A percentile compares a stretch with the other conserved stretches of the same genome.
Conservation (phyloP, 352 stramenopile species). For the Thalassiosira mediterranea region DNA sequence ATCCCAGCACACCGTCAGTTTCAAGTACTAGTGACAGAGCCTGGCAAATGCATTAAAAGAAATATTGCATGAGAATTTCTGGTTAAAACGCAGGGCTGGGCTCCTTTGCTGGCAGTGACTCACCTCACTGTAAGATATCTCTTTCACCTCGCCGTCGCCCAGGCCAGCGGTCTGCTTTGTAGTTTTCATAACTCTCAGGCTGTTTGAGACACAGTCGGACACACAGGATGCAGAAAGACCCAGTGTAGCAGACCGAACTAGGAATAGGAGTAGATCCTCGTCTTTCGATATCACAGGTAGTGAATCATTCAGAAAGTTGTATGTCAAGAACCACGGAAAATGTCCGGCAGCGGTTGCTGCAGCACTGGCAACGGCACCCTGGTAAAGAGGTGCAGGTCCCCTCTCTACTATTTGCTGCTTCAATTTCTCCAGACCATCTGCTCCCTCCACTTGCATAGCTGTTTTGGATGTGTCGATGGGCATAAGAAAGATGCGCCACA, state of each 20-base stretch:
- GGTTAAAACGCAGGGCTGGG: background rate
- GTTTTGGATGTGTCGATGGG: constrained; percentile 90
- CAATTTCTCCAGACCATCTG: constrained; percentile 69
- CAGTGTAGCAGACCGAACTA: constrained; percentile 65
- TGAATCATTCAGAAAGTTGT: constrained; percentile 86
- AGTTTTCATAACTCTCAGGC: constrained; percentile 89
- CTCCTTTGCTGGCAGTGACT: too few species aligned
- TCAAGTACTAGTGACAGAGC: constrained; percentile 84
- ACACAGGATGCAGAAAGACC: constrained; percentile 86
- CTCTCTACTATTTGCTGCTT: constrained; percentile 61
- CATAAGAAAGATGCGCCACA: constrained; percentile 89
- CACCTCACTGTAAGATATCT: constrained; percentile 50
- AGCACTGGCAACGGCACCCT: constrained; percentile 84
- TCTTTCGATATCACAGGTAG: constrained; percentile 71
- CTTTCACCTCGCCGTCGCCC: constrained; percentile 34
- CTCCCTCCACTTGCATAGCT: constrained; percentile 87
- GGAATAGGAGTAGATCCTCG: constrained; percentile 77
- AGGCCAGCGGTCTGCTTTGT: constrained; percentile 87
- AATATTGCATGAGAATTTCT: constrained; percentile 7
- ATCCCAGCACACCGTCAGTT: constrained; percentile 83
- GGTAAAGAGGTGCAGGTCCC: constrained; percentile 83
- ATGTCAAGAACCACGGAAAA: constrained; percentile 89
- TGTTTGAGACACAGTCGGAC: constrained; percentile 87
- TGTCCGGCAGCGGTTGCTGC: constrained; percentile 84
- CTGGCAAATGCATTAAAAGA: constrained; percentile 21